A percentile compares a stretch with the other conserved stretches of the same genome.
phyloP scores from a whole-genome alignment of 1,284 basidiomycete species.

The Apiotrichum siamense region DNA sequence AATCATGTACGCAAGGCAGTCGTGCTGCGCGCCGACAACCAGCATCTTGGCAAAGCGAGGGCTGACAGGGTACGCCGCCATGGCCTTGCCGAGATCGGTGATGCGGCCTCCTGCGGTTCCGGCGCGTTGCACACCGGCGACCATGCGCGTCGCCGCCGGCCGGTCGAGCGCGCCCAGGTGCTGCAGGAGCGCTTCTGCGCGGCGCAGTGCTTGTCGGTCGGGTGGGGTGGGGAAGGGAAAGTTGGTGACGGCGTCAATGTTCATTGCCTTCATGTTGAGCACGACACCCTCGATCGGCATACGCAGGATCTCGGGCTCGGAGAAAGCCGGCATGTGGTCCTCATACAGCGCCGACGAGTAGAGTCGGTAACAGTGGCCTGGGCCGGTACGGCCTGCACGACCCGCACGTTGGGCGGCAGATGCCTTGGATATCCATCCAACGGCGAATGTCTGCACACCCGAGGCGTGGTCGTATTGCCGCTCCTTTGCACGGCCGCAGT shows the following conservation, averaged over 20 bases:
- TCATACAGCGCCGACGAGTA: conserved; percentile 77
- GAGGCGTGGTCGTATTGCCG: conserved; percentile 57
- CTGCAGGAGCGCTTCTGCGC: conserved; percentile 74
- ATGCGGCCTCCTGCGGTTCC: conserved; percentile 58
- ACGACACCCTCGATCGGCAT: conserved; percentile 97
- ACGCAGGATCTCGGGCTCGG: conserved; percentile 85
- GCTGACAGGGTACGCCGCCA: conserved; percentile 89
- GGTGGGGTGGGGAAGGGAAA: conserved; percentile 99
- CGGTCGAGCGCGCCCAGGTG: conserved; percentile 75
- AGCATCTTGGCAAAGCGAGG: conserved; percentile 94
- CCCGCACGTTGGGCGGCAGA: conserved; percentile 67
- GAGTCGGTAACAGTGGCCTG: conserved; percentile 70
- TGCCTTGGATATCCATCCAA: conserved; percentile 70
- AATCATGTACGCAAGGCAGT: conserved; percentile 85
- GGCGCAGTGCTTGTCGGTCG: conserved; percentile 66
- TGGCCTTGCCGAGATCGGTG: conserved; percentile 79
- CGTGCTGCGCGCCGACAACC: conserved; percentile 83
- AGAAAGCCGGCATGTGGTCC: conserved; percentile 81
- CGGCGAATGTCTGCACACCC: conserved; percentile 65
- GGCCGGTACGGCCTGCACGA: conserved; percentile 69
- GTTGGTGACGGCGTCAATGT: conserved; percentile 91
- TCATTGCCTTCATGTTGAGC: conserved; percentile 99
- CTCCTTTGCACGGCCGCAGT: conserved; percentile 75
- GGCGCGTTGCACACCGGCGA: conserved; percentile 37
- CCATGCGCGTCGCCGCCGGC: conserved; percentile 44